Conservation (phyloP, 805 yeast species). For the Saturnispora serradocipensis region DNA sequence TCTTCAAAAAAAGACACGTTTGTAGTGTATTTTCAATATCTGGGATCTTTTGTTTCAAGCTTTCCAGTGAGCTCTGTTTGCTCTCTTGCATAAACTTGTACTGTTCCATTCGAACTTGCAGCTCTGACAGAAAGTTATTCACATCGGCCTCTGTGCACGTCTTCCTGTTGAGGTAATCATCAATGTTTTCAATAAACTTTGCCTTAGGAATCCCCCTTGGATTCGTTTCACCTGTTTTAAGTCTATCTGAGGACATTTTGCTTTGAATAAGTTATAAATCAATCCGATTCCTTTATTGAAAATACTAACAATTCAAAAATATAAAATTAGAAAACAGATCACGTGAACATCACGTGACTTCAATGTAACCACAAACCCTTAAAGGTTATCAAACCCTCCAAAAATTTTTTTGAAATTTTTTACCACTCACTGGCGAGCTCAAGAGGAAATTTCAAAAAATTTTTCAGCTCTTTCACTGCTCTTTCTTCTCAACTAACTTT, state of each 20-base stretch:
- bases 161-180: slow-evolving; percentile 48
- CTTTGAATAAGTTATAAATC: too few relatives aligned
- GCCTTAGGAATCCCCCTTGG: slow-evolving; percentile 97
- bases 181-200: slow-evolving; percentile 82
- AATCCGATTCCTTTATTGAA: too few relatives aligned
- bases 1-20: slow-evolving; percentile 52
- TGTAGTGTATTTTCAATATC: slow-evolving; percentile 81
- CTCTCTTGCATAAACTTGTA: slow-evolving; percentile 78
- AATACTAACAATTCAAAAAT: too few relatives aligned
- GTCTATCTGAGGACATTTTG: slow-evolving; percentile 13
- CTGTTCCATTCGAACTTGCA: slow-evolving; percentile 84
- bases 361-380: neutral
- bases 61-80: slow-evolving; percentile 39
- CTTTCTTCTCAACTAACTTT: neutral
- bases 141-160: slow-evolving; percentile 28
- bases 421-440: neutral
- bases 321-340: neutral
- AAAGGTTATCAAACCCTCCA: neutral
- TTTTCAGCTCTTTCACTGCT: neutral
- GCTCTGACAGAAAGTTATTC: slow-evolving; percentile 47
- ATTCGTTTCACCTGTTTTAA: slow-evolving; percentile 53
- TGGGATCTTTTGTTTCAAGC: slow-evolving; percentile 69
- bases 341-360: slow-evolving; percentile 3
- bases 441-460: neutral
- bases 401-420: neutral